Percentiles rank a stretch among this genome's conserved stretches.
Evolutionary conservation across 306 rosid genomes (phyloP).

Genomic region (Cyclanthera cordifolia): DNA sequence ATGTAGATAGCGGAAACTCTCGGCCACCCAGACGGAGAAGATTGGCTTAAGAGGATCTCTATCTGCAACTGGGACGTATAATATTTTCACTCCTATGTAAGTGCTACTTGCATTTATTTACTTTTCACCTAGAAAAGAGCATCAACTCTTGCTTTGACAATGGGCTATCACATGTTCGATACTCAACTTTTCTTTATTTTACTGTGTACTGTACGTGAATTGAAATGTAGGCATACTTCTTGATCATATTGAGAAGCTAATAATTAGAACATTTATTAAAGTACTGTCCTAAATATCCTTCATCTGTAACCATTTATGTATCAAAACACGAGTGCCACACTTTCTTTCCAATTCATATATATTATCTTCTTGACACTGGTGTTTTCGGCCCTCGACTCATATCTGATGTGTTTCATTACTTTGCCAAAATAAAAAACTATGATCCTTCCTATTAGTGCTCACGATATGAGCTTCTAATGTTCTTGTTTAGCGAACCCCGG

Average conservation of each 20-base stretch:
- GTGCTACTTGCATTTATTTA: slow-evolving; percentile 9
- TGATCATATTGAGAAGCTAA: slow-evolving; percentile 8
- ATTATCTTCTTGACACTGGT: not conserved
- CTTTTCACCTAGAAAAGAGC: slow-evolving; percentile 2
- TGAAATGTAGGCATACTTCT: slow-evolving; percentile 11
- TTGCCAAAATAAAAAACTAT: not conserved
- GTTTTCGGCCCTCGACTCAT: not conserved
- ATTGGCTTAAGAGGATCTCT: slow-evolving; percentile 35
- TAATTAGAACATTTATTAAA: slow-evolving; percentile 2
- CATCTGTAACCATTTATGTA: not conserved
- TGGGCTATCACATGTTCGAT: not conserved
- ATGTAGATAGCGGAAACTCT: slow-evolving; percentile 89
- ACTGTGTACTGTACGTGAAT: slow-evolving; percentile 1
- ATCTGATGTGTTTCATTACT: not conserved
- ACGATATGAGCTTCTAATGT: not conserved
- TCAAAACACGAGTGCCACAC: not conserved
- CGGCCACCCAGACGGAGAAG: slow-evolving; percentile 81
- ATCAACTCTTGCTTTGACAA: not conserved
- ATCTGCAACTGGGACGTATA: slow-evolving; percentile 12
- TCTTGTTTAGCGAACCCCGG: not conserved
- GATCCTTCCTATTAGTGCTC: not conserved
- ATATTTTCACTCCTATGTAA: slow-evolving; percentile 12
- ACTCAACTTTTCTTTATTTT: slow-evolving; percentile 8
- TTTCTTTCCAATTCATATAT: not conserved
- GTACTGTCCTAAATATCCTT: not conserved